Evolutionary conservation across 1,139 yeast genomes (phyloP).

Genomic region (Debaryomycetaceae sp.): DNA sequence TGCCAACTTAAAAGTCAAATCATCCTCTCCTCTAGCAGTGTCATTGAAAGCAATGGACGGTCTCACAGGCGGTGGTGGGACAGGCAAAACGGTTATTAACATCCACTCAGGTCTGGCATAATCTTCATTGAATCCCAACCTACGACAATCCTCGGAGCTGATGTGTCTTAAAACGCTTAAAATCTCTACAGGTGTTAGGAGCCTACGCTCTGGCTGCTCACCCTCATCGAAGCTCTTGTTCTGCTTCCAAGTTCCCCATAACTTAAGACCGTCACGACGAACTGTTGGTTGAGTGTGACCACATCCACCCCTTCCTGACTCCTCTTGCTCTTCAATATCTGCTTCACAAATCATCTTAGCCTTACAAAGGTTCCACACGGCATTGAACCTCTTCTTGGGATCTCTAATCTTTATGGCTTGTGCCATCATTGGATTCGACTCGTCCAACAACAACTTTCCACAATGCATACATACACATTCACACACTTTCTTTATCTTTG

Average conservation of each 20-base stretch:
- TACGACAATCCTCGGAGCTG: slow-evolving; percentile 73
- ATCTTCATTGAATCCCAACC: slow-evolving; percentile 89
- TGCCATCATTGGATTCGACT: slow-evolving; percentile 79
- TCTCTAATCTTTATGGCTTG: slow-evolving; percentile 88
- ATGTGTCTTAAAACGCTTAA: slow-evolving; percentile 90
- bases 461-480: slow-evolving; percentile 99
- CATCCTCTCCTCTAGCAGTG: slow-evolving; percentile 99
- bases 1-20: slow-evolving; percentile 94
- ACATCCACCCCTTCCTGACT: slow-evolving; percentile 87
- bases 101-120: slow-evolving; percentile 99
- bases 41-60: slow-evolving; percentile 98
- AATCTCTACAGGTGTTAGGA: slow-evolving; percentile 84
- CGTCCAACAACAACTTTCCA: slow-evolving; percentile 89
- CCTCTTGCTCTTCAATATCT: slow-evolving; percentile 60
- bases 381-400: slow-evolving; percentile 92
- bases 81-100: slow-evolving; percentile 93
- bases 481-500: slow-evolving; percentile 90
- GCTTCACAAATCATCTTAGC: slow-evolving; percentile 95
- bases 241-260: slow-evolving; percentile 97
- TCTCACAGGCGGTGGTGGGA: slow-evolving; percentile 99
- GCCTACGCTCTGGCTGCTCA: slow-evolving; percentile 90
- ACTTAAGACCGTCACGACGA: slow-evolving; percentile 91
- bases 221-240: slow-evolving; percentile 73
- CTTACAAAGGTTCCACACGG: slow-evolving; percentile 92
- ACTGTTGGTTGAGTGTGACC: slow-evolving; percentile 96